A percentile compares a stretch with the other conserved stretches of the same genome.
phyloP scores from a whole-genome alignment of 768 basidiomycete species.

The Tephrocybe rancida region DNA sequence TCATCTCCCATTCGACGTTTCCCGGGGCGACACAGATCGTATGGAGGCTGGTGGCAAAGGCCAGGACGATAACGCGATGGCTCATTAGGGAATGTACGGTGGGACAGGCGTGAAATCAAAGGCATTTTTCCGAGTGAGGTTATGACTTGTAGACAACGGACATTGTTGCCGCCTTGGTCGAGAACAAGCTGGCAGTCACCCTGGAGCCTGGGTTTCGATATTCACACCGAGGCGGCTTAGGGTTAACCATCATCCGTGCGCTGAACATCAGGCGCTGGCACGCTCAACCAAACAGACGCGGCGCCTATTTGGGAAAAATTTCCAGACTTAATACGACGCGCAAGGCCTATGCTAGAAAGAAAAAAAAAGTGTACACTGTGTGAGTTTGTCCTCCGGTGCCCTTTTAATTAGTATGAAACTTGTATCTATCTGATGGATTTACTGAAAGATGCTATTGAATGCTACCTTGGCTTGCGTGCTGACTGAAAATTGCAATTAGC shows the following conservation, averaged over 20 bases:
- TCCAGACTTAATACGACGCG: too few species aligned
- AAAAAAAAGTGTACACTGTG: too few species aligned
- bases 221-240: too few species aligned
- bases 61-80: conserved; percentile 34
- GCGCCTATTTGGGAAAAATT: not conserved
- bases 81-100: conserved; percentile 33
- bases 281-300: not conserved
- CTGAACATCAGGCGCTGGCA: not conserved
- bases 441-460: too few species aligned
- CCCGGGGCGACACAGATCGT: conserved; percentile 30
- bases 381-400: too few species aligned
- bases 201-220: too few species aligned
- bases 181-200: not conserved
- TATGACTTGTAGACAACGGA: not conserved
- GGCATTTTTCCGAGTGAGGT: conserved; percentile 1
- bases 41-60: conserved; percentile 34
- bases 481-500: too few species aligned
- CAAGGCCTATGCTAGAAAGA: too few species aligned
- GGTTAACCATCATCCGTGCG: too few species aligned
- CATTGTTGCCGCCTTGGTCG: conserved; percentile 3
- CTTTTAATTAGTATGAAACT: too few species aligned
- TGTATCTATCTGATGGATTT: too few species aligned
- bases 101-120: not conserved
- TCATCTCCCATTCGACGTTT: conserved; percentile 35
- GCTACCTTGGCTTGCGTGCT: too few species aligned